Evolutionary conservation across 495 filamentous ascomycete genomes (phyloP).

Genomic region (Mytilinidion resinicola): DNA sequence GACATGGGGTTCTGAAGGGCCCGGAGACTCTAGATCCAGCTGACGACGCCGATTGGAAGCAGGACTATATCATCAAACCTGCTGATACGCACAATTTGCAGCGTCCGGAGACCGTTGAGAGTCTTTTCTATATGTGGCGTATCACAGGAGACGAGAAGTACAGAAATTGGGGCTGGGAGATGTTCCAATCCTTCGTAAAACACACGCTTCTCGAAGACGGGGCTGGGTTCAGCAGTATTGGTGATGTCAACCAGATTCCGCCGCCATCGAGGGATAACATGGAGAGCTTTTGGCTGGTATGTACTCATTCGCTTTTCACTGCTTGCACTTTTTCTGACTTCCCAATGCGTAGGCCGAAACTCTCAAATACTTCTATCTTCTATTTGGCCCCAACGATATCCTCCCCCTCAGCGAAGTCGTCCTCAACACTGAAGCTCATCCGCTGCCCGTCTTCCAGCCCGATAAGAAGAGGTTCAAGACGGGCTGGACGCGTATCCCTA

Average conservation of each 20-base stretch:
- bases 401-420: constrained; percentile 80
- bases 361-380: constrained; percentile 92
- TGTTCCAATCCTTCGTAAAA: constrained; percentile 87
- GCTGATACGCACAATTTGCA: constrained; percentile 88
- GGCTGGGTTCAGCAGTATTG: constrained; percentile 71
- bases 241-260: constrained; percentile 52
- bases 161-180: constrained; percentile 96
- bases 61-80: constrained; percentile 70
- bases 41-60: constrained; percentile 55
- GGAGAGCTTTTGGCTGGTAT: constrained; percentile 58
- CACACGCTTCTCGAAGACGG: constrained; percentile 69
- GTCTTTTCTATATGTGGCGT: constrained; percentile 96
- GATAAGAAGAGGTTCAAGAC: constrained; percentile 66
- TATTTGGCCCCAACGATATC: constrained; percentile 81
- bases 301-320: constrained; percentile 23
- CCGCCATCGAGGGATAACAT: constrained; percentile 37
- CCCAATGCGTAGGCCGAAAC: constrained; percentile 69
- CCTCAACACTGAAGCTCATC: constrained; percentile 94
- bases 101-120: constrained; percentile 90
- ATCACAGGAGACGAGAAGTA: constrained; percentile 91
- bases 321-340: not conserved
- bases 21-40: constrained; percentile 44
- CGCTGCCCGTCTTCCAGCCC: constrained; percentile 78
- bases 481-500: constrained; percentile 73
- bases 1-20: constrained; percentile 33